A percentile compares a stretch with the other conserved stretches of the same genome.
phyloP scores from a whole-genome alignment of 148 eudicot species.

The Polygonum maritimum region DNA sequence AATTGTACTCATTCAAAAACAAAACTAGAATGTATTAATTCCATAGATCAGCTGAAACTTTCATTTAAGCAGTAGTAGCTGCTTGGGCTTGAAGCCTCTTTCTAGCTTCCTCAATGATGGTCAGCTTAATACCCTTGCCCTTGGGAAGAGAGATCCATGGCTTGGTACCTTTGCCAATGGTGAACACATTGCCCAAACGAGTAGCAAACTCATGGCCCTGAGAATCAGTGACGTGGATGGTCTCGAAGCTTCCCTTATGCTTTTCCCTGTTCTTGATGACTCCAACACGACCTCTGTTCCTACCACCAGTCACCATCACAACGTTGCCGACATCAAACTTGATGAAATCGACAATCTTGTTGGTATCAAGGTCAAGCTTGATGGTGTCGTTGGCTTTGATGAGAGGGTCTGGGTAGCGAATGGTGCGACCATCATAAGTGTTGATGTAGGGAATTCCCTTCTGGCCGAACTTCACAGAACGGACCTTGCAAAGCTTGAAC shows the following conservation, averaged over 20 bases:
- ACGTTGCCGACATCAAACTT: slow-evolving; percentile 9
- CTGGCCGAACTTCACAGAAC: slow-evolving; percentile 1
- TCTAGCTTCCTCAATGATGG: slow-evolving; percentile 11
- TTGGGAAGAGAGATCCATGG: slow-evolving; percentile 12
- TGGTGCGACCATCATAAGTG: slow-evolving; percentile 12
- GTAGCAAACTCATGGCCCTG: slow-evolving; percentile 10
- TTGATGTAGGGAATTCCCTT: slow-evolving; percentile 11
- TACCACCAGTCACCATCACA: slow-evolving; percentile 14
- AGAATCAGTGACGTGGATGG: slow-evolving; percentile 3
- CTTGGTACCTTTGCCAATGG: slow-evolving; percentile 6
- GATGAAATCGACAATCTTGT: slow-evolving; percentile 10
- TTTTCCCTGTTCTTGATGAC: slow-evolving; percentile 11
- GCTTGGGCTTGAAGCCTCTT: slow-evolving; percentile 10
- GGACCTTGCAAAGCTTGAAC: slow-evolving; percentile 14
- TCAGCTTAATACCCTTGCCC: slow-evolving; percentile 12
- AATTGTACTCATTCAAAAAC: background rate
- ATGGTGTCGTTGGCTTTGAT: slow-evolving; percentile 15
- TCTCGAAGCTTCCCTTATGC: slow-evolving; percentile 14
- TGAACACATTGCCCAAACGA: slow-evolving; percentile 9
- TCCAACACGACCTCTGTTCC: slow-evolving; percentile 13
- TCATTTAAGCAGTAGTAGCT: background rate
- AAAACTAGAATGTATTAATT: background rate
- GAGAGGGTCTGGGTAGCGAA: slow-evolving; percentile 11
- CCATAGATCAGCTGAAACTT: background rate
- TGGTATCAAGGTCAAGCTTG: slow-evolving; percentile 10